Conservation (phyloP, 225 moss, liverwort and hornwort genomes). For the Sphagnum tenellum region DNA sequence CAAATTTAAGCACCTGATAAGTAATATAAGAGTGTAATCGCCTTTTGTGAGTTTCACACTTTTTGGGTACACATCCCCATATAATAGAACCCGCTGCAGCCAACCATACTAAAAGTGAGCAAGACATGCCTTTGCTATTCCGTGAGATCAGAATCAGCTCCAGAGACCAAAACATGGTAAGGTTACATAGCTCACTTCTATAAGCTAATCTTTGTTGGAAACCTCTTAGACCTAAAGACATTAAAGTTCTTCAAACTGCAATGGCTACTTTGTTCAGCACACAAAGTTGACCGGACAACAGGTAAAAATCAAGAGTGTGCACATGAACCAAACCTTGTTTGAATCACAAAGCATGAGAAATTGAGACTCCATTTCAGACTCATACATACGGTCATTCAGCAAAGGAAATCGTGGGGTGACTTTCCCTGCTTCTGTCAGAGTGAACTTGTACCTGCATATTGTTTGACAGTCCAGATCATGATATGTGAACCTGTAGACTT, state of each 20-base stretch:
- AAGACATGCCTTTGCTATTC: no score
- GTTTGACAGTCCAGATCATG: not conserved
- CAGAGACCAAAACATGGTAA: no score
- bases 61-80: constrained; percentile 79
- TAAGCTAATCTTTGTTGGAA: no score
- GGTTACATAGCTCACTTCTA: no score
- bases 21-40: constrained; percentile 66
- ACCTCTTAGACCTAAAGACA: no score
- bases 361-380: constrained; percentile 91
- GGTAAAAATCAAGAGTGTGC: no score
- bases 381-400: constrained; percentile 87
- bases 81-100: constrained; percentile 66
- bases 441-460: constrained; percentile 76
- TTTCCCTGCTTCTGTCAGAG: constrained; percentile 66
- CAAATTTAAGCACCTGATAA: constrained; percentile 46
- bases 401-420: constrained; percentile 82
- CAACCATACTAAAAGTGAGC: not conserved
- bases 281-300: no score
- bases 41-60: constrained; percentile 76
- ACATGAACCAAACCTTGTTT: constrained; percentile 58
- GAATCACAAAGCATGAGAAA: constrained; percentile 82
- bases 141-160: no score
- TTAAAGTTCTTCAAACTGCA: no score
- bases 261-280: no score
- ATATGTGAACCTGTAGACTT: no score